Conservation (phyloP, 352 stramenopile genomes). For the Phytophthora pistaciae region DNA sequence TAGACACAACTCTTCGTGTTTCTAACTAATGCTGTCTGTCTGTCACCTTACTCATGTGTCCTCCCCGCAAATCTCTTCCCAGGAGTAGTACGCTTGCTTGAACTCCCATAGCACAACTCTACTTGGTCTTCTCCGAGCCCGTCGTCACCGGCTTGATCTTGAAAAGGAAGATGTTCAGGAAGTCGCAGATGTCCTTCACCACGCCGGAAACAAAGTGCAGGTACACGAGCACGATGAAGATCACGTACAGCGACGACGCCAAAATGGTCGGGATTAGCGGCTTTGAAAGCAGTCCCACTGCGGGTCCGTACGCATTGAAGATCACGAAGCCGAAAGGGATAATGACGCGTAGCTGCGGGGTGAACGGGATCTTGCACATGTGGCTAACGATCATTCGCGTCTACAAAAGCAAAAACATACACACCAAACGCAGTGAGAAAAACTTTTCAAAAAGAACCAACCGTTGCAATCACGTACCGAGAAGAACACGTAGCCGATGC, state of each 20-base stretch:
- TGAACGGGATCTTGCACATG: slow-evolving; percentile 92
- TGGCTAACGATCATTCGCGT: slow-evolving; percentile 91
- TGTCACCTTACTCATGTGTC: slow-evolving; percentile 33
- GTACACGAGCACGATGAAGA: slow-evolving; percentile 83
- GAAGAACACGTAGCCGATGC: slow-evolving; percentile 88
- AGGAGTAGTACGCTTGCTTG: neutral
- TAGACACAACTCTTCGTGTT: neutral
- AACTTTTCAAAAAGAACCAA: slow-evolving; percentile 6
- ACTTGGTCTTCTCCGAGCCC: slow-evolving; percentile 47
- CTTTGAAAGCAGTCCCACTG: slow-evolving; percentile 52
- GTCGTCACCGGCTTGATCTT: slow-evolving; percentile 63
- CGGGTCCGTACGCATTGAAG: slow-evolving; percentile 74
- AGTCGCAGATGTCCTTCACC: slow-evolving; percentile 87
- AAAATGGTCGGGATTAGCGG: slow-evolving; percentile 72
- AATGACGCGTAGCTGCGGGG: slow-evolving; percentile 82
- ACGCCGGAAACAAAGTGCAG: slow-evolving; percentile 85
- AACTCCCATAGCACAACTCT: slow-evolving; percentile 1
- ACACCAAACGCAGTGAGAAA: slow-evolving; percentile 8
- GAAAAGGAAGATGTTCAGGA: slow-evolving; percentile 89
- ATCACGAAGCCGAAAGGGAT: slow-evolving; percentile 81
- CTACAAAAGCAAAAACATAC: slow-evolving; percentile 44
- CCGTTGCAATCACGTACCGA: slow-evolving; percentile 50
- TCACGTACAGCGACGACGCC: slow-evolving; percentile 71
- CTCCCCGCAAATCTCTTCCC: neutral
- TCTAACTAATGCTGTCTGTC: slow-evolving; percentile 8